phyloP scores from a whole-genome alignment of 768 basidiomycete genomes.

The Termitomyces sp. region DNA sequence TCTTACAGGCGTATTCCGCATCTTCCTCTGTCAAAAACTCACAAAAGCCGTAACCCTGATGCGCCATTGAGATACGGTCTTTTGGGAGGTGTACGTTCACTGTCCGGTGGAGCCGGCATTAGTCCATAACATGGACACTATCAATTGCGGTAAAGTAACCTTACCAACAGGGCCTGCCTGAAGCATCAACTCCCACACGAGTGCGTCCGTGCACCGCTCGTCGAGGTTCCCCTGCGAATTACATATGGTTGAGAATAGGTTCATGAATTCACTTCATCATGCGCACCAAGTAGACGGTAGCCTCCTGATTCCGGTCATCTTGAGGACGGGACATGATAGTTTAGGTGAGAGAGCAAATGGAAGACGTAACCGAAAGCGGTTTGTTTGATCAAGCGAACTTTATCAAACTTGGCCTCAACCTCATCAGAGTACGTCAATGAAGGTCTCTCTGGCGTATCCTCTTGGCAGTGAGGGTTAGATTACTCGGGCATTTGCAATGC shows the following conservation, averaged over 20 bases:
- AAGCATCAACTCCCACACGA: conserved; percentile 98
- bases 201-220: conserved; percentile 89
- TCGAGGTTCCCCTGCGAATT: conserved; percentile 85
- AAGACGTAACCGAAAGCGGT: background rate
- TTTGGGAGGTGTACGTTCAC: conserved; percentile 98
- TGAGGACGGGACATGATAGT: conserved; percentile 63
- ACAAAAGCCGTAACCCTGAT: conserved; percentile 99
- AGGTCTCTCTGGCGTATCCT: background rate
- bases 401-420: background rate
- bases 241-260: conserved; percentile 7
- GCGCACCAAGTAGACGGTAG: conserved; percentile 79
- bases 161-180: conserved; percentile 98
- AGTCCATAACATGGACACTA: background rate
- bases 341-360: conserved; percentile 8
- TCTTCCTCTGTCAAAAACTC: conserved; percentile 99
- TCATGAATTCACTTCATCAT: background rate
- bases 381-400: conserved; percentile 8
- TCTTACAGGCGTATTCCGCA: conserved; percentile 99
- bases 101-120: conserved; percentile 25
- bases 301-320: conserved; percentile 90
- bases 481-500: background rate
- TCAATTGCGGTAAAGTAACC: conserved; percentile 27
- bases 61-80: conserved; percentile 96
- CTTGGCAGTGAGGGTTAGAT: background rate
- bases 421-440: conserved; percentile 11